Base-by-base conservation (phyloP, 2,329 filamentous ascomycete species). In the Xylariales sp. region DNA sequence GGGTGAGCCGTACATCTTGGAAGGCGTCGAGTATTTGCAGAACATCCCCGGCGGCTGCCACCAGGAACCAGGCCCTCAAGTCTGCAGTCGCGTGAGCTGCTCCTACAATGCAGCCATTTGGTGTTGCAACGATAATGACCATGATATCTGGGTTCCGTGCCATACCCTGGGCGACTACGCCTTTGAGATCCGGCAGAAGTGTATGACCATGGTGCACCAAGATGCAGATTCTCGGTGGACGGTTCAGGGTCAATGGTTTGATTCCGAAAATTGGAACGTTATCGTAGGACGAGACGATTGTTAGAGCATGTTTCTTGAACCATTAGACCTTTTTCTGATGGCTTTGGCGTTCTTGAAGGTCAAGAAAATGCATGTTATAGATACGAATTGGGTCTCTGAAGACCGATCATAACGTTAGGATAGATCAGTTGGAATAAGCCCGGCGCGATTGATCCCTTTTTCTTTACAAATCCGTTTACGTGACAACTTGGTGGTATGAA, bases 51-150 rank as follows among this genome's bases (percentile, higher is more conserved):
- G 31, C 31, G 5, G 12, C 11, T 22, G 33, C 20, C 16, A 16
- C 19, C 10, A 11, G 16, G 33, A 9, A 11, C 11, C 33, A 11
- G 9, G 29, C 15, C 29, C 29, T 7, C 16, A 5, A 11, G 3
- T 14, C 5, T 42, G 31, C 39, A 8, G 19, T 21, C 39, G 39
- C n/a, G 39, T 42, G 21, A 36, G 31, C 39, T 42, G 39, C 24
- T 28, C 31, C 11, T 36, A 15, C 5, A 16, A 36, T 15, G 18
- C 39, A 7, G 39, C 31, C 18, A 42, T 42, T 16, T 35, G 14
- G n/a, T 4, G 27, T 10, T 43, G 35, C 19, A 43, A 39, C 19
- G 14, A 22, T 14, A 14, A 14, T 4, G 4, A 21, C 19, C 4
- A 5, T 3, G 28, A 27, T 19, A 18, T 33, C 34, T 12, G 12